A percentile compares a stretch with the other conserved stretches of the same genome.
These are phyloP conservation scores for Penicillium cosmopolitanum DNA, from an alignment of 495 filamentous ascomycete genomes.

Conservation along the genomic window DNA sequence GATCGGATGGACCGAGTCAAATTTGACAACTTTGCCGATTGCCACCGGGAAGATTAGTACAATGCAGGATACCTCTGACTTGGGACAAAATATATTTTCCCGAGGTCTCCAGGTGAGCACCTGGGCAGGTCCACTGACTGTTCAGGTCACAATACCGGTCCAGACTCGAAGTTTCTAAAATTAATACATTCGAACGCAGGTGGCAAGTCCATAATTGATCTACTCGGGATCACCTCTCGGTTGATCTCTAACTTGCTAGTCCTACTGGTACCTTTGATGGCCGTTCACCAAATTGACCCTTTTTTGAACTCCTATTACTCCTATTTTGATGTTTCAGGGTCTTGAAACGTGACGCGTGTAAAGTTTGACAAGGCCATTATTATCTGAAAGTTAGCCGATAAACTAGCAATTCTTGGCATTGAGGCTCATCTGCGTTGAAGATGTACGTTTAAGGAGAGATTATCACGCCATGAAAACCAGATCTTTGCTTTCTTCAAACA, in stretches of 20 bases:
- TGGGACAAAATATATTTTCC: too few relatives aligned
- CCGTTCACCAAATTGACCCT: neutral
- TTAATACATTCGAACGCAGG: neutral
- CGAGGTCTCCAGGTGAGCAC: too few relatives aligned
- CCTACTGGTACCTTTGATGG: neutral
- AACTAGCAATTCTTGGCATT: neutral
- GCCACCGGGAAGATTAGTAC: neutral
- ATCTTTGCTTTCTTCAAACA: neutral
- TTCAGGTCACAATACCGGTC: too few relatives aligned
- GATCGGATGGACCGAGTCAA: neutral
- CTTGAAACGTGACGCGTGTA: slow-evolving; percentile 2
- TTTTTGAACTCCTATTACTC: neutral
- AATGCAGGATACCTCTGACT: neutral
- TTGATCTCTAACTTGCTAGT: neutral
- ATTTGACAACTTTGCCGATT: neutral
- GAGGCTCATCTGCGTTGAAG: neutral
- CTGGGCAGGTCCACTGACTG: too few relatives aligned
- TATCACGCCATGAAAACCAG: neutral
- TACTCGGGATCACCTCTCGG: neutral
- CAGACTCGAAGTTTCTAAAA: neutral
- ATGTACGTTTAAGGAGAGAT: slow-evolving; percentile 1
- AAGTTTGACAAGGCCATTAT: neutral
- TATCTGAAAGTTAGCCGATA: neutral
- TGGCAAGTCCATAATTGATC: neutral
- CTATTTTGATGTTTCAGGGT: neutral